Conservation (phyloP, 1,284 basidiomycete species). For the Apiotrichum mycotoxinovorans region DNA sequence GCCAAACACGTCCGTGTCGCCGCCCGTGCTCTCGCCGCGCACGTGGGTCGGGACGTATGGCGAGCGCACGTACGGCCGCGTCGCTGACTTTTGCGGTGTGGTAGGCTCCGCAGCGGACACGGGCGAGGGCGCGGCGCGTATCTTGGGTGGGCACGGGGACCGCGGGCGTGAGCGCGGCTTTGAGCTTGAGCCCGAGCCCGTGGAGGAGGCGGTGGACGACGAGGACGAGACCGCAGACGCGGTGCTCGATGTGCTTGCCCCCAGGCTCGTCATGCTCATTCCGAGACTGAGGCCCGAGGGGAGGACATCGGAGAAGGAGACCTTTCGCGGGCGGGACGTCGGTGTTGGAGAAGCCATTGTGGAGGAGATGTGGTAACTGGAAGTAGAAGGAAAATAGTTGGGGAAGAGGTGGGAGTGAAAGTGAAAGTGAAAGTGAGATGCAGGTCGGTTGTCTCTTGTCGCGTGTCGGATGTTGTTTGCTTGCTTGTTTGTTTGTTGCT, state of each 20-base stretch:
- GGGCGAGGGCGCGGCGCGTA: not conserved
- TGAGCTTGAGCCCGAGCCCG: not conserved
- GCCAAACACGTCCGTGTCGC: not conserved
- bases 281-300: not conserved
- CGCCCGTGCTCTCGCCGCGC: not conserved
- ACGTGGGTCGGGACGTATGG: constrained; percentile 4
- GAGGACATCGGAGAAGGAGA: constrained; percentile 5
- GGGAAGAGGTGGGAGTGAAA: too few species aligned
- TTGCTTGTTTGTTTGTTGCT: too few species aligned
- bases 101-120: not conserved
- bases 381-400: not conserved
- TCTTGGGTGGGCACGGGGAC: not conserved
- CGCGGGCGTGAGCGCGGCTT: not conserved
- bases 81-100: not conserved
- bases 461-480: too few species aligned
- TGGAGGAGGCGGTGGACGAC: not conserved
- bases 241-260: not conserved
- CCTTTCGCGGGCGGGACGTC: constrained; percentile 7
- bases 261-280: not conserved
- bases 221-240: not conserved
- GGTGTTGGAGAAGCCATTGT: not conserved
- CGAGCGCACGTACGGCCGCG: constrained; percentile 1
- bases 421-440: too few species aligned
- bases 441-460: too few species aligned
- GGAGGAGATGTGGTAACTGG: not conserved